Evolutionary conservation across 768 basidiomycete genomes (phyloP).

Genomic region (Royoungia palumana): DNA sequence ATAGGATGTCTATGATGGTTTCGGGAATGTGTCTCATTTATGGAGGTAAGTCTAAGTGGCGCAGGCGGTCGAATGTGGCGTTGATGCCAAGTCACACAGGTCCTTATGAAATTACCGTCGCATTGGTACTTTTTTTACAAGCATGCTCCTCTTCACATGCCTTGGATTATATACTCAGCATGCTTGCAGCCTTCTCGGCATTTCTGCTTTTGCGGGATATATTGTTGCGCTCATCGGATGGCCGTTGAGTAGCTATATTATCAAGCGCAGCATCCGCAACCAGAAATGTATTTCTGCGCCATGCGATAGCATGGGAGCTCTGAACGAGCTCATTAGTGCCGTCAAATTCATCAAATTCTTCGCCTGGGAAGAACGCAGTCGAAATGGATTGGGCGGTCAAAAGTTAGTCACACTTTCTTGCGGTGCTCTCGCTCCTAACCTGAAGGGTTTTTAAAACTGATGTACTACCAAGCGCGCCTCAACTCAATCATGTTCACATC

Average conservation of each 20-base stretch:
- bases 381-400: conserved; percentile 81
- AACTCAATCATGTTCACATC: conserved; percentile 70
- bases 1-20: conserved; percentile 51
- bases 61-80: no score
- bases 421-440: not conserved
- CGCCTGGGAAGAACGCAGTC: conserved; percentile 40
- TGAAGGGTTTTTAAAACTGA: not conserved
- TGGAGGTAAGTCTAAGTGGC: conserved; percentile 42
- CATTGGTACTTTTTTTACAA: conserved; percentile 72
- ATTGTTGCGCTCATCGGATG: conserved; percentile 37
- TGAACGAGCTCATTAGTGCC: conserved; percentile 44
- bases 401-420: conserved; percentile 36
- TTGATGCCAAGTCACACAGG: conserved; percentile 32
- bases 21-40: conserved; percentile 66
- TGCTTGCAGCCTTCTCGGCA: conserved; percentile 49
- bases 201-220: conserved; percentile 46
- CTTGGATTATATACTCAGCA: conserved; percentile 34
- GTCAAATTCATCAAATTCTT: conserved; percentile 44
- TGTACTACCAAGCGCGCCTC: conserved; percentile 48
- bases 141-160: conserved; percentile 32
- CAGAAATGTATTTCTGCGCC: conserved; percentile 32
- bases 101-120: conserved; percentile 77
- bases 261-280: conserved; percentile 37
- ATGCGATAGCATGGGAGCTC: conserved; percentile 42
- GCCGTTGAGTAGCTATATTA: conserved; percentile 40